A percentile compares a stretch with the other conserved stretches of the same genome.
Conservation (phyloP, 768 basidiomycete genomes). For the Fomitopsis serialis region DNA sequence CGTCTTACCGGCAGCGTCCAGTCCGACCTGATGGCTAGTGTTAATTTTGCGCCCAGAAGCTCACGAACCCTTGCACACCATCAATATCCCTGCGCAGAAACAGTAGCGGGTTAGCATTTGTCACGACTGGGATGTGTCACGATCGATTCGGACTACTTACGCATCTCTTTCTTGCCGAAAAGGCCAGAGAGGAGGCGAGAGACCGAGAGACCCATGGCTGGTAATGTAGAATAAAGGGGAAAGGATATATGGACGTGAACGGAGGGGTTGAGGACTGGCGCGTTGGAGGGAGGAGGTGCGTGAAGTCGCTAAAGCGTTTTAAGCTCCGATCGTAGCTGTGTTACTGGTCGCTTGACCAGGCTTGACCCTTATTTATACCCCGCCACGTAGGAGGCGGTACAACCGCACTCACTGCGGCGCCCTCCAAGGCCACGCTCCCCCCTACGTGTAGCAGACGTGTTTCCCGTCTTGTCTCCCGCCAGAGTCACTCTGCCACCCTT, state of each 20-base stretch:
- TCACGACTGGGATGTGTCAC: constrained; percentile 16
- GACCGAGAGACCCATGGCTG: constrained; percentile 73
- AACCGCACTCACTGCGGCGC: not conserved
- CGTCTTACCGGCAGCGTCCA: constrained; percentile 98
- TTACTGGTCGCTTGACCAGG: not conserved
- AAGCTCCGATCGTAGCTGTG: constrained; percentile 21
- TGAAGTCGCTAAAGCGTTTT: constrained; percentile 14
- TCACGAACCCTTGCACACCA: constrained; percentile 44
- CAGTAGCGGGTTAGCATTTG: constrained; percentile 16
- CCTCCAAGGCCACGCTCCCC: not conserved
- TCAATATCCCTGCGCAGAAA: constrained; percentile 80
- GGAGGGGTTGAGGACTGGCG: constrained; percentile 11
- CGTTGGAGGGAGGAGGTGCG: constrained; percentile 11
- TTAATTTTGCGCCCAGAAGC: not conserved
- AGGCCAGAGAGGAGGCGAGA: constrained; percentile 75
- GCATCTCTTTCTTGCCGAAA: constrained; percentile 99
- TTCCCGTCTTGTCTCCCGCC: not conserved
- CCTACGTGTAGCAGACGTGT: not conserved
- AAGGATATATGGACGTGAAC: constrained; percentile 10
- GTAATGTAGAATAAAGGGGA: constrained; percentile 11
- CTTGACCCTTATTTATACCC: constrained; percentile 2
- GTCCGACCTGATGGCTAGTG: constrained; percentile 68
- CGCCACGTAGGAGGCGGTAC: not conserved
- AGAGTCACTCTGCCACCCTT: not conserved
- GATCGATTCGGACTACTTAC: constrained; percentile 47